These are phyloP conservation scores for Salix arbutifolia DNA, from an alignment of 345 rosid genomes.

Conservation along the genomic window DNA sequence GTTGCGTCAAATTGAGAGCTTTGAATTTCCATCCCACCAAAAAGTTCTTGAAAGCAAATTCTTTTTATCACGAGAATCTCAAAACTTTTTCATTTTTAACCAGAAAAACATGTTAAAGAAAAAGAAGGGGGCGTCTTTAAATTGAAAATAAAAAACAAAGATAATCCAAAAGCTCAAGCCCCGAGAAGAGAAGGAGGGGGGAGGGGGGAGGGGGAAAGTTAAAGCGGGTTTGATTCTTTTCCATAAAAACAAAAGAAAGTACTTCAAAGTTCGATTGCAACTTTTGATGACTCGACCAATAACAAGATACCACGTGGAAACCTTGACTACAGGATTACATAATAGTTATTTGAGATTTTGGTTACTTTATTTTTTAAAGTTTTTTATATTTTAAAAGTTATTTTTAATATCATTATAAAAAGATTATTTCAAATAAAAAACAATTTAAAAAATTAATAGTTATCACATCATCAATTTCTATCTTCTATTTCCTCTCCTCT, in stretches of 20 bases:
- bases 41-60: background rate
- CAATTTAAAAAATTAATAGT: too few species aligned
- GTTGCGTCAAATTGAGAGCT: background rate
- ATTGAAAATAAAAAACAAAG: background rate
- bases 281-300: background rate
- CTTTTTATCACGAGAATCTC: too few species aligned
- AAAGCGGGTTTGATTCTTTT: constrained; percentile 8
- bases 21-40: background rate
- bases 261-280: constrained; percentile 9
- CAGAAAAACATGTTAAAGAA: too few species aligned
- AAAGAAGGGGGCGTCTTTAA: too few species aligned
- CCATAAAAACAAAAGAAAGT: background rate
- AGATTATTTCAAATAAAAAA: too few species aligned
- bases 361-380: too few species aligned
- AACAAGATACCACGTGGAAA: constrained; percentile 10
- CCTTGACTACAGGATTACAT: background rate
- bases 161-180: background rate
- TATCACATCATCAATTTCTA: too few species aligned
- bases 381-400: too few species aligned
- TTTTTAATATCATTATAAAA: too few species aligned
- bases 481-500: background rate
- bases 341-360: too few species aligned
- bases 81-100: too few species aligned
- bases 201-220: background rate
- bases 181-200: background rate